Base-by-base conservation (phyloP, 1,284 basidiomycete species). In the Thecaphora thlaspeos region DNA sequence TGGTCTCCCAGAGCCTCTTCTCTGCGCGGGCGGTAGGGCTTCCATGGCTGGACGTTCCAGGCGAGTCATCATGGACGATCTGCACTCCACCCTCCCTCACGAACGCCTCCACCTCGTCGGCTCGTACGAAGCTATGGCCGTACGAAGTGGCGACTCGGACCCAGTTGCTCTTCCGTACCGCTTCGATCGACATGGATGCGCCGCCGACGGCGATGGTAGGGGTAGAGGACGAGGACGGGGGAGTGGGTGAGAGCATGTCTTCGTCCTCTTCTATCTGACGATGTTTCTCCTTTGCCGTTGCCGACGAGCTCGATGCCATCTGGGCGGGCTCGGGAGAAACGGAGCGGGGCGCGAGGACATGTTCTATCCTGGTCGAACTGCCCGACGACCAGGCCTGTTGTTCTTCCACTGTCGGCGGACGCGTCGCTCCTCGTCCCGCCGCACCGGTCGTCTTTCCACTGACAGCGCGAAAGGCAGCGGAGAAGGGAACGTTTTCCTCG, bases 121-220 rank as follows among this genome's bases (percentile, higher is more conserved):
- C 55, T 37, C 54, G 56, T 48, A 61, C 60, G 18, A 65, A 65
- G 1, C 57, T 65, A 51, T 65, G 60, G 38, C 62, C 62, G 34
- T 65, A 65, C 19, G 57, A 61, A 9, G 62, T 65, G 37, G 61
- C 62, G 18, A 65, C 62, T 21, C 60, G 60, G 49, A 65, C 54
- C 62, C 62, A 65, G 45, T 61, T 37, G 36, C 17, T 15, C 18
- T 37, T 28, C 7, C 26, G 26, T 11, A 28, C 26, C 26, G 5
- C 26, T 28, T n/a, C n/a, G n/a, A n/a, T n/a, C n/a, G n/a, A n/a
- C n/a, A n/a, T n/a, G n/a, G n/a, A n/a, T n/a, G 26, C 26, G 26
- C 7, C 26, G 11, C 7, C 26, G 26, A 11, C 26, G 7, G 26
- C 26, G 26, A 11, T 28, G 26, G 7, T 11, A 28, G 26, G 7